Evolutionary conservation across 257 asterid genomes (phyloP), one percentile per base, ranked within the genome.

Genomic region (Cinchona pubescens): DNA sequence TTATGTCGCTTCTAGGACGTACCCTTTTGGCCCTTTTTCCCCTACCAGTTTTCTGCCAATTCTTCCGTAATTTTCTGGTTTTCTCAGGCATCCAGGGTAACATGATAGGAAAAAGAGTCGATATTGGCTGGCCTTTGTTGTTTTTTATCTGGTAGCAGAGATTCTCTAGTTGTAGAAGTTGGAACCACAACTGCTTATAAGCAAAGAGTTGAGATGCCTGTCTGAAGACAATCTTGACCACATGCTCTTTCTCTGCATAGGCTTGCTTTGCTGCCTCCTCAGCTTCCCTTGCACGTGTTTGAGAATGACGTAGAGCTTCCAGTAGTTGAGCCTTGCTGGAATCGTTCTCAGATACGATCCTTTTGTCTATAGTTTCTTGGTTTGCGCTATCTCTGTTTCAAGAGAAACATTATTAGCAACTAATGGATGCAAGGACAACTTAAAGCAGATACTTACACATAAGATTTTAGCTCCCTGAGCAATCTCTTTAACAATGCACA

Each of bases 211-310:
- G 96, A 75, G 97, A 90, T 49, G 97, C 98, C 76, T 94, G 97
- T 67, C 86, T 79, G 69, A 94, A 86, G 9, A 91, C 86, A 21
- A 94, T 93, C 90, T 85, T 90, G 32, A 85, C 84, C 12, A 89
- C 79, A 7, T 86, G 88, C 77, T 94, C 97, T 81, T 90, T 94
- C 87, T 94, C 96, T 4, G 76, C 88, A 60, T 78, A 79, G 46
- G 94, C 94, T 84, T 76, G 83, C 75, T 86, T 84, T 78, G 97
- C 96, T 34, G 83, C 94, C 71, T 49, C 82, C 87, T 92, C 98
- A 2, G 98, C 97, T 84, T 92, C 96, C 82, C 98, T 89, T 75
- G 97, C 98, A 42, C 98, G 97, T 8, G 97, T 90, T 87, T 94
- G 98, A 32, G 97, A 94, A 78, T 89, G 98, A 16, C 93, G 63